A percentile compares a stretch with the other conserved stretches of the same genome.
Conservation (phyloP, 2,329 filamentous ascomycete genomes). For the Colletotrichum sp. region DNA sequence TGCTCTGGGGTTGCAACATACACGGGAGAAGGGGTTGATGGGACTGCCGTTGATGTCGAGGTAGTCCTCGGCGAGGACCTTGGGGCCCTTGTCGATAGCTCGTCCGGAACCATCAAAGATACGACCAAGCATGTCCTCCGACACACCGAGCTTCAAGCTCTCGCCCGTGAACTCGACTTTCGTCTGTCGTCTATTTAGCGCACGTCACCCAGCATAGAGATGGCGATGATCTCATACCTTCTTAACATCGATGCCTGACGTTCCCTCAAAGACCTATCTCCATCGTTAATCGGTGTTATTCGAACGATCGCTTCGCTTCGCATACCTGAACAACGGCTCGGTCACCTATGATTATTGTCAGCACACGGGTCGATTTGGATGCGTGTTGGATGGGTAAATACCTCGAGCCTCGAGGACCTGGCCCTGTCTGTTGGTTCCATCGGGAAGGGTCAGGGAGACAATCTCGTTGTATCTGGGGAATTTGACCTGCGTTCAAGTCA, state of each 20-base stretch:
- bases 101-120: conserved; percentile 98
- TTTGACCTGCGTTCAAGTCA: conserved; percentile 75
- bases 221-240: conserved; percentile 66
- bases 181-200: conserved; percentile 62
- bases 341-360: conserved; percentile 65
- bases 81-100: conserved; percentile 98
- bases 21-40: conserved; percentile 97
- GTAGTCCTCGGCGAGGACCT: conserved; percentile 97
- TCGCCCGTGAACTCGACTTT: conserved; percentile 97
- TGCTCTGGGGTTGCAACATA: conserved; percentile 47
- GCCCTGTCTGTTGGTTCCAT: conserved; percentile 91
- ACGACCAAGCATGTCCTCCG: conserved; percentile 98
- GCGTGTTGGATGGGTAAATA: conserved; percentile 44
- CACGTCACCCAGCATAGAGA: not conserved
- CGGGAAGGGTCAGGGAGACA: conserved; percentile 91
- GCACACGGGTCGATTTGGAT: conserved; percentile 16
- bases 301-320: conserved; percentile 9
- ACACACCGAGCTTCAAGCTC: conserved; percentile 97
- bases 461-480: conserved; percentile 98
- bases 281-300: conserved; percentile 29
- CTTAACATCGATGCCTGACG: conserved; percentile 96
- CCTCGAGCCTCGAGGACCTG: conserved; percentile 98
- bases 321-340: conserved; percentile 92
- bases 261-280: conserved; percentile 91
- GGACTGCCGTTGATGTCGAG: conserved; percentile 98